Evolutionary conservation across 1,284 basidiomycete species (phyloP), one percentile per base, ranked within the genome.

Genomic region (Inonotus hispidus): DNA sequence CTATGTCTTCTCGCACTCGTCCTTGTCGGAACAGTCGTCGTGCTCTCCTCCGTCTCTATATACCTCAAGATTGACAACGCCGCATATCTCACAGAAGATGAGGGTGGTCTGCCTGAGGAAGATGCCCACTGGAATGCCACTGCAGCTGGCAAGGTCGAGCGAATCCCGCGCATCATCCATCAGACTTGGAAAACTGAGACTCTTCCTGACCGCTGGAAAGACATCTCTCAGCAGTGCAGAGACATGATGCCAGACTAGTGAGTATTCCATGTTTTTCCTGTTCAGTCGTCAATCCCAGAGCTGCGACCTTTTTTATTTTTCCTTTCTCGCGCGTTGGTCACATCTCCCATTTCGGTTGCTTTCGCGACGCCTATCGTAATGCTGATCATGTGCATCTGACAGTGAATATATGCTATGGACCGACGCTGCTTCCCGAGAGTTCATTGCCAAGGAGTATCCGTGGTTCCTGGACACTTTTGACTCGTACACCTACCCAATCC

Each of bases 321-420:
- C 39, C 10, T 27, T 21, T 46, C 7, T 27, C 23, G 56, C 45
- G 27, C 38, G 32, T 38, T 21, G n/a, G 3, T 39, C 32, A 35
- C 14, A 19, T 10, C 50, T 39, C 19, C 41, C 16, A 7, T n/a
- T 7, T 35, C 50, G 23, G 32, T 27, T 16, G 37, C 41, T 47
- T 47, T 32, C 55, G 14, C 41, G 21, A 27, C 45, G 25, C 13
- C 8, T 16, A 49, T 37, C 32, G 25, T 32, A 25, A 39, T 58
- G 25, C 46, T 61, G 35, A 59, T 60, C 32, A 21, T 58, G 23
- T 21, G 3, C 25, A 23, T 47, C 53, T 41, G 50, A 19, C 73
- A 95, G 93, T 73, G 86, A 98, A 72, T 98, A 98, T 79, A 96
- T 88, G 82, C 81, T 99, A 2, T 99, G 96, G 96, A 97, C 96